Base-by-base conservation (phyloP, 352 stramenopile species). In the Phytophthora pseudosyringae region DNA sequence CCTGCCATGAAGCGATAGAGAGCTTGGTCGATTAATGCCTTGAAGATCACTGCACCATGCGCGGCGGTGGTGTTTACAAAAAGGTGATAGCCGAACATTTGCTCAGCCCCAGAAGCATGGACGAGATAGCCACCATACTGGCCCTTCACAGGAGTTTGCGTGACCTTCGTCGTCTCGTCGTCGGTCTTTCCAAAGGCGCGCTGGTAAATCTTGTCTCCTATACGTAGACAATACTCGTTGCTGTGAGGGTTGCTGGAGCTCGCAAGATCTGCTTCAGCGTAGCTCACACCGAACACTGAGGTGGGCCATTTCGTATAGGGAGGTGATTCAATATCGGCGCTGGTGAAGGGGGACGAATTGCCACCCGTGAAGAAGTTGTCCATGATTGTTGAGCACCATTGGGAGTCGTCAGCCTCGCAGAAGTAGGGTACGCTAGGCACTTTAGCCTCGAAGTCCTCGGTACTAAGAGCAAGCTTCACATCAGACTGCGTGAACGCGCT, bases 101-200 rank as follows among this genome's bases (percentile, higher is more conserved):
- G 66, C 39, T 70, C 64, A 3, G 39, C 52, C 11, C 16, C 43
- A 13, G 69, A 80, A 5, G 46, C 69, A 36, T 81, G 63, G 5
- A 83, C 53, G 5, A 86, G 49, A 46, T 76, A 79, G 11, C 64
- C 70, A 15, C 74, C 77, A 28, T 71, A 81, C 53, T 86, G 79
- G 4, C 64, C 64, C 5, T 68, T 64, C 3, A 75, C 64, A 1
- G 68, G 56, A 1, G 55, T 66, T 39, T 57, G 47, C 0, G 97
- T 89, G 47, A 81, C 81, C 16, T 86, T 95, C 0, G 80, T 88
- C 72, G 96, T 96, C 25, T 89, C 88, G 1, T 64, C 88, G 18
- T 76, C 64, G 3, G 53, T 64, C 43, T 76, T 80, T 25, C 60
- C 64, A 38, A 80, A 80, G 12, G 41, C 72, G 16, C 73, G 73